These are phyloP conservation scores for Anethum foeniculum DNA, from an alignment of 140 eudicot species.

Conservation along the genomic window DNA sequence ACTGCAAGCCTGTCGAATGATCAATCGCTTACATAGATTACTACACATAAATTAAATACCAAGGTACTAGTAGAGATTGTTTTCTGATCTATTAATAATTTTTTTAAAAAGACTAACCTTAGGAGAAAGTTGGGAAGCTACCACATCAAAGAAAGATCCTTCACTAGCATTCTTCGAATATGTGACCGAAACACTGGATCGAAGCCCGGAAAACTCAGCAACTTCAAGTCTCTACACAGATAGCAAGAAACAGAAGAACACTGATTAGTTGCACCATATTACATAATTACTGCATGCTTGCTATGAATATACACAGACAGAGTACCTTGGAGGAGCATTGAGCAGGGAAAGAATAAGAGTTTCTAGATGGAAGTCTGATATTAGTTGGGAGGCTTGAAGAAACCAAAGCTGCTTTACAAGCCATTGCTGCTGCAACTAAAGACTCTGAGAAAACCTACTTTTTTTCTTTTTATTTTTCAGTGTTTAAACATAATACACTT, in stretches of 20 bases:
- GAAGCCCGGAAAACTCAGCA: constrained; percentile 74
- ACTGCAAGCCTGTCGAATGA: background rate
- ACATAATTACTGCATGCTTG: background rate
- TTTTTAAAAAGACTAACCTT: constrained; percentile 37
- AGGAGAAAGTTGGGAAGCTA: constrained; percentile 52
- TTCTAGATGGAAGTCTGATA: constrained; percentile 57
- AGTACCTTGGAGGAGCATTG: constrained; percentile 65
- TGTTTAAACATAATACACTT: constrained; percentile 11
- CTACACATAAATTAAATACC: background rate
- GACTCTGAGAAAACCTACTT: constrained; percentile 19
- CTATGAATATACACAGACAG: background rate
- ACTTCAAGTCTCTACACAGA: constrained; percentile 55
- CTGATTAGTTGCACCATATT: background rate
- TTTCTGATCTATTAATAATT: background rate
- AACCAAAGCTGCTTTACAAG: constrained; percentile 92
- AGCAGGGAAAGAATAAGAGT: constrained; percentile 54
- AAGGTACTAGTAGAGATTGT: background rate
- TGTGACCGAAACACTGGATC: constrained; percentile 51
- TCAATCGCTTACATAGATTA: background rate
- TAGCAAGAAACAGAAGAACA: background rate
- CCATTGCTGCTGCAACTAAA: constrained; percentile 67
- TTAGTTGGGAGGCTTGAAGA: constrained; percentile 74
- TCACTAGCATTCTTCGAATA: constrained; percentile 46
- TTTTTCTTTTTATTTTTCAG: background rate
- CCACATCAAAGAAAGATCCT: constrained; percentile 57